Conservation (phyloP, 805 yeast genomes). For the Scheffersomyces amazonensis region DNA sequence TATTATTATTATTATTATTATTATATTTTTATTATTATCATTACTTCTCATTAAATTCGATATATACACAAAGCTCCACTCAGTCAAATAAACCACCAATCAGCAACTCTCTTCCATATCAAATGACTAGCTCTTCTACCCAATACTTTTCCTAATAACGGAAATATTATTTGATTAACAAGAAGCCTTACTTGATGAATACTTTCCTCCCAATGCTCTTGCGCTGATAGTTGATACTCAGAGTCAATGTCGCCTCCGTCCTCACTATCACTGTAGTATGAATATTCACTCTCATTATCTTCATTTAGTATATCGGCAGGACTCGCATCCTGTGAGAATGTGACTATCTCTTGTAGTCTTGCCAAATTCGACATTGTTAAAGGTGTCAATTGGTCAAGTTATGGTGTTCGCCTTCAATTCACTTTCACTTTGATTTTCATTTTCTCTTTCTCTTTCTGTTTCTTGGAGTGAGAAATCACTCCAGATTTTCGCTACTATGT, state of each 20-base stretch:
- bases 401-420: too few species aligned
- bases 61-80: not conserved
- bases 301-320: slow-evolving; percentile 3
- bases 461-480: too few species aligned
- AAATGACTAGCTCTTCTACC: slow-evolving; percentile 59
- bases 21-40: not conserved
- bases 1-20: not conserved
- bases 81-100: slow-evolving; percentile 20
- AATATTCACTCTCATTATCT: slow-evolving; percentile 14
- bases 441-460: too few species aligned
- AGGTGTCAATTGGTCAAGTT: too few species aligned
- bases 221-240: slow-evolving; percentile 43
- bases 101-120: slow-evolving; percentile 34
- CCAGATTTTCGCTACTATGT: too few species aligned
- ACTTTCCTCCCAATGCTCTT: slow-evolving; percentile 74
- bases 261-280: slow-evolving; percentile 3
- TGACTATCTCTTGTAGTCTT: not conserved
- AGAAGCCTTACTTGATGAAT: slow-evolving; percentile 57
- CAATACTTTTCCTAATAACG: slow-evolving; percentile 62
- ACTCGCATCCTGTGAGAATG: not conserved
- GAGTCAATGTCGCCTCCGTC: too few species aligned
- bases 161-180: slow-evolving; percentile 58
- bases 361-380: not conserved
- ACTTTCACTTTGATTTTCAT: too few species aligned
- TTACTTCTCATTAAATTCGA: not conserved